Evolutionary conservation across 495 filamentous ascomycete genomes (phyloP), one percentile per base, ranked within the genome.

Genomic region (Rostrohypoxylon terebratum): DNA sequence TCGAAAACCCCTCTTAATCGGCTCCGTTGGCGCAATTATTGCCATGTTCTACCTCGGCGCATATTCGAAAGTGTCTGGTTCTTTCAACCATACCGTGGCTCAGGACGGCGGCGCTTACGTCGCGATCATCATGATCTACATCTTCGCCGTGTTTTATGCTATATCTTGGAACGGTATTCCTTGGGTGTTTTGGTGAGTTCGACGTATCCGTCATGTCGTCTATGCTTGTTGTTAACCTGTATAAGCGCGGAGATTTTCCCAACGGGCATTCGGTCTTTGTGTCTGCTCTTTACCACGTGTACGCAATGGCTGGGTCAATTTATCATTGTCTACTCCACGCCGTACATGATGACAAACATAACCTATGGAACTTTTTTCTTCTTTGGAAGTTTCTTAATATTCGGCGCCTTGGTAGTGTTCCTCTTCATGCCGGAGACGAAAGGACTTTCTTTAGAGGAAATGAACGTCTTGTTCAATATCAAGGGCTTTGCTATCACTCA

Each of bases 301-400:
- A 54, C 14, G 50, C 50, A 54, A 33, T 54, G 50, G 50, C 13
- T 54, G 33, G 50, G 50, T 33, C 50, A 54, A 54, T 54, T 54
- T 14, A 54, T 54, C 1, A 33, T 54, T 3, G 50, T 54, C 3
- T 54, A 54, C 25, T 54, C 50, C 11, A 54, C 50, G 5, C 50
- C 50, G 14, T 54, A 54, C 25, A 54, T 54, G 50, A 54, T 54
- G 28, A 54, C 50, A 25, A 54, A 25, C 13, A 54, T 54, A 54
- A 54, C 50, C 14, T 54, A 54, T 6, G 50, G 50, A 18, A 54
- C 50, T 0, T 54, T 54, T 16, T 25, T 54, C 13, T 33, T 54
- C 50, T 54, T 54, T 16, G 50, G 50, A 25, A 31, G 50, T 33
- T 54, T 54, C 20, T 54, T 54, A 14, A 5, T 54, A 6, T 11